Percentiles rank a stretch among this genome's conserved stretches.
Conservation (phyloP, 164 flowering plant genomes). For the Umbilicus rupestris region DNA sequence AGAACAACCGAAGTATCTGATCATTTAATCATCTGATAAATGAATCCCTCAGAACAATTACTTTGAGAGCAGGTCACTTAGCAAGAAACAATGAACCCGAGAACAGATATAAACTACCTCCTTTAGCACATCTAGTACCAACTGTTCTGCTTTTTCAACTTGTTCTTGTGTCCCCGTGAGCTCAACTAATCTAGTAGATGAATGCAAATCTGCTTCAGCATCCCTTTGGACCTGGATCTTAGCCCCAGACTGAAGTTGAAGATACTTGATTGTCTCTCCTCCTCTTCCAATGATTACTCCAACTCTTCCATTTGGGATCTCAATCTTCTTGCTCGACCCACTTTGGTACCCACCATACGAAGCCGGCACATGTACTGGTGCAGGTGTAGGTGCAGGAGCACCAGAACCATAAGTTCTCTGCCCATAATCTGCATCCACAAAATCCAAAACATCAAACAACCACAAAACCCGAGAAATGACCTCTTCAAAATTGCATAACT, state of each 20-base stretch:
- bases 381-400: constrained; percentile 16
- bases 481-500: neutral
- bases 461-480: no score
- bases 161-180: constrained; percentile 80
- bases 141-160: constrained; percentile 77
- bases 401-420: neutral
- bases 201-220: constrained; percentile 76
- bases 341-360: constrained; percentile 39
- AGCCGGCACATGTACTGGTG: no score
- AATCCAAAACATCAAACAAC: neutral
- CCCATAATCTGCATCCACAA: neutral
- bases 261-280: constrained; percentile 93
- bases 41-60: no score
- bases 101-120: constrained; percentile 40
- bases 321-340: constrained; percentile 76
- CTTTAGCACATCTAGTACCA: constrained; percentile 70
- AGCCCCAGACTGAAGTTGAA: constrained; percentile 91
- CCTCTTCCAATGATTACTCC: constrained; percentile 97
- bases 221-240: constrained; percentile 98
- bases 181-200: constrained; percentile 59
- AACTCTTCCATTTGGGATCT: constrained; percentile 88
- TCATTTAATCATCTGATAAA: neutral
- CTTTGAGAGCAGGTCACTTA: no score
- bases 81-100: neutral
- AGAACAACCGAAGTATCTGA: neutral